Percentiles rank a stretch among this genome's conserved stretches.
Conservation (phyloP, 164 flowering plant species). For the Stephania yunnanensis region DNA sequence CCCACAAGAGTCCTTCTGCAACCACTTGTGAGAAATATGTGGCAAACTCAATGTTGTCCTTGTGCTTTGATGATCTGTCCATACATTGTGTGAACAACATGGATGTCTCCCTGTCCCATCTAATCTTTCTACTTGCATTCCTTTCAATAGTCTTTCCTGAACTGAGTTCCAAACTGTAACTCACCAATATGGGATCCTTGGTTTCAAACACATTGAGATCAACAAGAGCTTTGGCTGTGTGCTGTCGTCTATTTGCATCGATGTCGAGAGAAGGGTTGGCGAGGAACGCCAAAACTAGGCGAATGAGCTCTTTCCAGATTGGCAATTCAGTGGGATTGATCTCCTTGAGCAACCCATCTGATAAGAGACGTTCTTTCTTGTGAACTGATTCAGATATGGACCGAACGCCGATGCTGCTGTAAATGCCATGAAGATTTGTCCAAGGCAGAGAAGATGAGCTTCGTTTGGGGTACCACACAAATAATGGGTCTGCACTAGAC, state of each 20-base stretch:
- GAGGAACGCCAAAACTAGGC: constrained; percentile 47
- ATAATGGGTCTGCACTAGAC: constrained; percentile 31
- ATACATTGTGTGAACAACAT: constrained; percentile 38
- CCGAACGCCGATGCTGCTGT: constrained; percentile 41
- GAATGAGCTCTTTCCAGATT: constrained; percentile 30
- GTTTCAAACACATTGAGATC: constrained; percentile 35
- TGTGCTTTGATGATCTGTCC: constrained; percentile 25
- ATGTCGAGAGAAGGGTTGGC: constrained; percentile 33
- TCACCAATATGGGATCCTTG: constrained; percentile 29
- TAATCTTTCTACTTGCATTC: constrained; percentile 30
- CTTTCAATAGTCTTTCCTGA: constrained; percentile 27
- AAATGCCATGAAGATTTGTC: constrained; percentile 33
- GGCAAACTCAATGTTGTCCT: constrained; percentile 36
- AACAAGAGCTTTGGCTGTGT: constrained; percentile 31
- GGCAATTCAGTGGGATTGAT: constrained; percentile 18
- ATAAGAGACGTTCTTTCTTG: constrained; percentile 24
- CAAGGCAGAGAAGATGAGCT: constrained; percentile 30
- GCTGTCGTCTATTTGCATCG: constrained; percentile 33
- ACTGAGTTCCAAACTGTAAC: constrained; percentile 26
- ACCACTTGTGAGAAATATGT: constrained; percentile 43
- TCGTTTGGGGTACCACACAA: constrained; percentile 57
- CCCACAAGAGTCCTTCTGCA: constrained; percentile 62
- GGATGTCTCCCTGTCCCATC: constrained; percentile 49
- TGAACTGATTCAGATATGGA: constrained; percentile 42
- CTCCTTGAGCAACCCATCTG: constrained; percentile 20